Percentiles rank a stretch among this genome's conserved stretches.
phyloP scores from a whole-genome alignment of 176 grass and related monocot genomes.

The Stipa capillata region DNA sequence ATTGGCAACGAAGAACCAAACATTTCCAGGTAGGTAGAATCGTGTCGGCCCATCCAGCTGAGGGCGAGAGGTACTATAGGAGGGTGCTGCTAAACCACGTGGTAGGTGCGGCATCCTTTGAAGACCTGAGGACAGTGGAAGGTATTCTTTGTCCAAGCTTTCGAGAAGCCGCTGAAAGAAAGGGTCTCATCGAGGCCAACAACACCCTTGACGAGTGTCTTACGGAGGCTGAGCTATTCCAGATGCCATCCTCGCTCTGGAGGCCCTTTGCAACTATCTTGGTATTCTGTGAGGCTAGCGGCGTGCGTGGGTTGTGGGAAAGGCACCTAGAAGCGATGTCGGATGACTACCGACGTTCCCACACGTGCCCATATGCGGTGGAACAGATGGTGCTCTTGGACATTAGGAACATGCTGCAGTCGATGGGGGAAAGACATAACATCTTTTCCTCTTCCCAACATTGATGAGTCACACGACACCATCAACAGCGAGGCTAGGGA shows the following conservation, averaged over 20 bases:
- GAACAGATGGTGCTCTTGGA: neutral
- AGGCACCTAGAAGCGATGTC: neutral
- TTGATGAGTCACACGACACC: neutral
- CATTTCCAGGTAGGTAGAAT: too few species aligned
- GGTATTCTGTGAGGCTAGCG: neutral
- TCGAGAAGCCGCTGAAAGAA: too few species aligned
- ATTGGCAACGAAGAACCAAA: neutral
- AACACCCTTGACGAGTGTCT: too few species aligned
- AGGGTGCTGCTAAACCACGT: neutral
- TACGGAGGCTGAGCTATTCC: too few species aligned
- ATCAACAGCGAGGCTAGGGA: accelerated
- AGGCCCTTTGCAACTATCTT: too few species aligned
- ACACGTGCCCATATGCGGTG: neutral
- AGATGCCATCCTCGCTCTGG: too few species aligned
- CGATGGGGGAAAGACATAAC: neutral
- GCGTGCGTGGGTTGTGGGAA: too few species aligned
- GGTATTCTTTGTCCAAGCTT: neutral
- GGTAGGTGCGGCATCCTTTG: neutral
- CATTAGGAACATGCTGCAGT: neutral
- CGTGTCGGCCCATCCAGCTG: neutral
- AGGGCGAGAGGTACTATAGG: neutral
- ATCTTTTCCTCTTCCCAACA: neutral
- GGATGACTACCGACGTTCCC: neutral
- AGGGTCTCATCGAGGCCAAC: too few species aligned
- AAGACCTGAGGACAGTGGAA: too few species aligned